These are phyloP conservation scores for Pseudogymnoascus sp. DNA, from an alignment of 2,329 filamentous ascomycete species.

Conservation along the genomic window DNA sequence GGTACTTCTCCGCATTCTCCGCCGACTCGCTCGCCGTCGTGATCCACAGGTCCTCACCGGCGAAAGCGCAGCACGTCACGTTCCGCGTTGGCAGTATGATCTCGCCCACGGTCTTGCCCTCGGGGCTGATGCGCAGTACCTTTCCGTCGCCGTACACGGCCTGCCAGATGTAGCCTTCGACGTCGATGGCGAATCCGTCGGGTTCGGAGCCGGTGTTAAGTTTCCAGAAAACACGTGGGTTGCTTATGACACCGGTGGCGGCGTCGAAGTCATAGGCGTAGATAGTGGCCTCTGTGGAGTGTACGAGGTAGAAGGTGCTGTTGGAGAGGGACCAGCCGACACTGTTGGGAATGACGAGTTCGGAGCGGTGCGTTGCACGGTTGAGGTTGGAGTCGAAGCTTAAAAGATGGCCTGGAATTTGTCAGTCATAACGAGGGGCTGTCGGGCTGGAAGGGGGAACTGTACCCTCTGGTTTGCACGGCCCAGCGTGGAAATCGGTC, in stretches of 20 bases:
- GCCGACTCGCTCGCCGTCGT: slow-evolving; percentile 57
- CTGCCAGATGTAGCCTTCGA: slow-evolving; percentile 80
- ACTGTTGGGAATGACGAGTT: slow-evolving; percentile 74
- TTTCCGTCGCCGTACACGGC: slow-evolving; percentile 72
- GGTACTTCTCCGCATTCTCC: slow-evolving; percentile 54
- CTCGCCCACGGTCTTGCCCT: slow-evolving; percentile 65
- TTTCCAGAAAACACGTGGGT: slow-evolving; percentile 56
- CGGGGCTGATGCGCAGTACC: slow-evolving; percentile 61
- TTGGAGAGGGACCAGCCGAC: slow-evolving; percentile 70
- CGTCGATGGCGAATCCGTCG: slow-evolving; percentile 79
- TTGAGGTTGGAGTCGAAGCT: slow-evolving; percentile 57
- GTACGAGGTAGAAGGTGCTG: slow-evolving; percentile 65
- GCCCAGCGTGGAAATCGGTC: slow-evolving; percentile 58
- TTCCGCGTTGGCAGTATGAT: slow-evolving; percentile 69
- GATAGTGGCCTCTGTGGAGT: slow-evolving; percentile 64
- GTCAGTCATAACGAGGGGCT: neutral
- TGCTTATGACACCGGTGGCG: slow-evolving; percentile 54
- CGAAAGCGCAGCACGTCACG: slow-evolving; percentile 74
- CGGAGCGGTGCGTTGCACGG: slow-evolving; percentile 51
- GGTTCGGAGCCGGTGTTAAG: slow-evolving; percentile 58
- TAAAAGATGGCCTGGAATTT: slow-evolving; percentile 57
- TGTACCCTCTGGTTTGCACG: slow-evolving; percentile 28
- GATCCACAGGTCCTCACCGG: slow-evolving; percentile 66
- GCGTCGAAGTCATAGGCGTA: slow-evolving; percentile 66
- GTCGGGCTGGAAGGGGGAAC: neutral